A percentile compares a stretch with the other conserved stretches of the same genome.
Conservation (phyloP, 2,329 filamentous ascomycete genomes). For the Aspergillus tanneri region DNA sequence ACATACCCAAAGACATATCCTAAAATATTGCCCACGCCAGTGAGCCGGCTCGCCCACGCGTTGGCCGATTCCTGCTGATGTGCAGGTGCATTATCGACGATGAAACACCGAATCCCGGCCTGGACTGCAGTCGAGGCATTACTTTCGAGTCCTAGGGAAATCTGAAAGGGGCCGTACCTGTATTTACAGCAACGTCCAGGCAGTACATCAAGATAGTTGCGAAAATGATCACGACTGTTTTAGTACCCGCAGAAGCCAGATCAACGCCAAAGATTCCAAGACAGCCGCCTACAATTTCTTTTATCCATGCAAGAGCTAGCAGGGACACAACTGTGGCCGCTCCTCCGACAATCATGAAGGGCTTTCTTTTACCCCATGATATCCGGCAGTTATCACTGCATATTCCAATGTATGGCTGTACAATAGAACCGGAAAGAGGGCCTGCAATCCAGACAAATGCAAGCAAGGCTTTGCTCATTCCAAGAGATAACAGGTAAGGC, state of each 20-base stretch:
- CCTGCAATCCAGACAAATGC: conserved; percentile 83
- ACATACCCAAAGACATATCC: conserved; percentile 86
- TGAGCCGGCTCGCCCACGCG: conserved; percentile 85
- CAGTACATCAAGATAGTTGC: conserved; percentile 87
- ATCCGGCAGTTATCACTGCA: conserved; percentile 74
- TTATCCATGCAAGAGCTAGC: conserved; percentile 70
- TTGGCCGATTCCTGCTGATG: conserved; percentile 95
- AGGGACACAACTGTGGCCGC: conserved; percentile 66
- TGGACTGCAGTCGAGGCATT: conserved; percentile 59
- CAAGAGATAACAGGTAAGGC: conserved; percentile 75
- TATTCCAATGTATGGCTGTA: conserved; percentile 81
- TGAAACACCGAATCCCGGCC: conserved; percentile 86
- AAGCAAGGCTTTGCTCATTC: conserved; percentile 78
- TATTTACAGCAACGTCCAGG: conserved; percentile 93
- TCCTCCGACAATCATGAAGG: conserved; percentile 74
- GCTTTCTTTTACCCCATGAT: conserved; percentile 74
- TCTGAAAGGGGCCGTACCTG: conserved; percentile 53
- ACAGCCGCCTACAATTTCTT: conserved; percentile 67
- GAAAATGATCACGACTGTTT: conserved; percentile 67
- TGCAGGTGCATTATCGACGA: conserved; percentile 86
- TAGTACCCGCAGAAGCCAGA: conserved; percentile 62
- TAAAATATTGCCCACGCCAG: conserved; percentile 84
- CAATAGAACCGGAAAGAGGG: conserved; percentile 72
- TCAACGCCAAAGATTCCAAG: conserved; percentile 70
- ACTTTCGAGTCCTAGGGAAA: neutral